Base-by-base conservation (phyloP, 1,284 basidiomycete species). In the Fistulinella cinereoalba region DNA sequence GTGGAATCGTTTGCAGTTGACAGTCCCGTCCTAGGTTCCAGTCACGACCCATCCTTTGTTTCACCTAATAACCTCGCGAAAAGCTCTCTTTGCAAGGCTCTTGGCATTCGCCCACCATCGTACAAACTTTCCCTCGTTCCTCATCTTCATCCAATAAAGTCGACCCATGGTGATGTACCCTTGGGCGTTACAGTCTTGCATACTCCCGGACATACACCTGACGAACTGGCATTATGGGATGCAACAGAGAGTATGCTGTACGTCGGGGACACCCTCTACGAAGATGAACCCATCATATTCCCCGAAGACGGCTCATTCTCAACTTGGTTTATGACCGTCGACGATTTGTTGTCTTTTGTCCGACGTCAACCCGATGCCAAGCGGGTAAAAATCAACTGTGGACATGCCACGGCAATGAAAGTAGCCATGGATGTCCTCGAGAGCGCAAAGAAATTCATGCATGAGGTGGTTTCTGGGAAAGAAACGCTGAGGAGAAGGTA, bases 261-360 rank as follows among this genome's bases (percentile, higher is more conserved):
- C 39, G 76, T 77, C 15, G 78, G 79, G 3, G 78, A 81, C 50
- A 74, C 79, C n/a, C n/a, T n/a, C n/a, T n/a, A n/a, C n/a, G n/a
- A n/a, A n/a, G 61, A 71, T 49, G 75, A 72, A 29, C 71, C 67
- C 4, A 79, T 79, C 55, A 73, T 80, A 53, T 79, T 81, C 56
- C 73, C 77, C 0, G n/a, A n/a, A n/a, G n/a, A n/a, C n/a, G n/a
- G n/a, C n/a, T n/a, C n/a, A n/a, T n/a, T n/a, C n/a, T n/a, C n/a
- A n/a, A n/a, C n/a, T n/a, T n/a, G n/a, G n/a, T n/a, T n/a, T n/a
- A n/a, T n/a, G n/a, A n/a, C 69, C 64, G 21, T 72, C 76, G 28
- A 29, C 28, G 28, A 29, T 12, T 29, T 29, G 28, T 11, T 29
- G 27, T 9, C 25, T 8, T 7, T 8, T 27, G 25, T 27, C 7